Evolutionary conservation across 257 asterid genomes (phyloP).

Genomic region (Solanum virginianum): DNA sequence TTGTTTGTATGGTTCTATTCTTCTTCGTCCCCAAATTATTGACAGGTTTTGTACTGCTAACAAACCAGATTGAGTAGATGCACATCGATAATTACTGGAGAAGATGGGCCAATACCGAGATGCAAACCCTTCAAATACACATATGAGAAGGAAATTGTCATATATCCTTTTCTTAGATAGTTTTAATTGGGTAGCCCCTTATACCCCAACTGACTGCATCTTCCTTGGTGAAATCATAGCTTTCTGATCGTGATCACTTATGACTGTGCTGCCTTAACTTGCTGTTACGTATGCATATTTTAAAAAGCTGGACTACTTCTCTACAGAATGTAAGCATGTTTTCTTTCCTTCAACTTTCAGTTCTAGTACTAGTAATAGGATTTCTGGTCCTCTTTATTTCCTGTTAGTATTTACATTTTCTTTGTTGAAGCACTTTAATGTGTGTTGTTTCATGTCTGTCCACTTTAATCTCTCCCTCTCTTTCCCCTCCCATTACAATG

Average conservation of each 20-base stretch:
- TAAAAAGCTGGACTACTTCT: slow-evolving; percentile 90
- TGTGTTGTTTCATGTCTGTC: neutral
- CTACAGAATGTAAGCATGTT: slow-evolving; percentile 77
- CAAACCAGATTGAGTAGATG: slow-evolving; percentile 79
- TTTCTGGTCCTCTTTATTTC: neutral
- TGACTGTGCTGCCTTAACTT: slow-evolving; percentile 43
- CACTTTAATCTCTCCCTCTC: neutral
- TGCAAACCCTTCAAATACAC: slow-evolving; percentile 99
- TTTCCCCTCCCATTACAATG: neutral
- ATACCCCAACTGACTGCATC: neutral
- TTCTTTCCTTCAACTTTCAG: neutral
- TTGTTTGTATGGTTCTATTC: neutral
- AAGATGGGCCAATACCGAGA: slow-evolving; percentile 99
- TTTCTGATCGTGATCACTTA: neutral
- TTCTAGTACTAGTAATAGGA: neutral
- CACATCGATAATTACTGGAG: slow-evolving; percentile 81
- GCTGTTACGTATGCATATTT: slow-evolving; percentile 87
- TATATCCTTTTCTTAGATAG: slow-evolving; percentile 52
- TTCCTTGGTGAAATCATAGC: neutral
- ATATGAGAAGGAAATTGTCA: slow-evolving; percentile 95
- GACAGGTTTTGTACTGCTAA: neutral
- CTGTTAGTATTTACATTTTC: neutral
- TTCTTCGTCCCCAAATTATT: neutral
- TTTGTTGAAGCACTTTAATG: neutral
- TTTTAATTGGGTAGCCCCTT: neutral